Base-by-base conservation (phyloP, 2,329 filamentous ascomycete species). In the Penicillium occitanis region DNA sequence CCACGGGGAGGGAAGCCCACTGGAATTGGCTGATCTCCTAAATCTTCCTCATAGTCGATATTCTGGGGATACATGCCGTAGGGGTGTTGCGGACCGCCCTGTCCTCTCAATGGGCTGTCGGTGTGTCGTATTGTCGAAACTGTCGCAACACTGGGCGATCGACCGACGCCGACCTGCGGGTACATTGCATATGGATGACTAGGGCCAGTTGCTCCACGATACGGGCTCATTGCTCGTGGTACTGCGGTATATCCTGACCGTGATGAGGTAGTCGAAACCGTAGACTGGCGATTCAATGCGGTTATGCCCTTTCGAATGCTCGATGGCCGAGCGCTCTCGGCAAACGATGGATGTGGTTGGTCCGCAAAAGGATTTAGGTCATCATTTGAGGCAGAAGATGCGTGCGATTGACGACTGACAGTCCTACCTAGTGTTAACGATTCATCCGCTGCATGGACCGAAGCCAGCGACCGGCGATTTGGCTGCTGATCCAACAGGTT, bases 131-230 rank as follows among this genome's bases (percentile, higher is more conserved):
- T 80, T 13, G 91, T 93, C 7, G 90, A 88, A 14, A 88, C 86
- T 22, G 91, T 92, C n/a, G 87, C 86, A 44, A 90, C 81, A 73
- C 91, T 93, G 28, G 85, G 81, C 8, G 87, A 85, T 65, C 87
- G 82, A 63, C 80, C 78, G 28, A 82, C 72, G 70, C 80, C 74
- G 79, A 90, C 86, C 74, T 96, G 92, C 6, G 90, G 87, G 76
- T 96, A 96, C 87, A 94, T 90, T 71, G 87, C 87, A 75, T 96
- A 96, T 0, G 92, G 91, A 77, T 95, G 91, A 63, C 91, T 95
- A 19, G 92, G 92, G 2, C 88, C 90, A 3, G 86, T 87, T 1
- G 88, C 86, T 6, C 88, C 90, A 63, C 86, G 85, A 70, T 92
- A 91, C 13, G 90, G 90, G 66, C 86, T 89, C 66, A 91, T 73